Conservation (phyloP, 192 early-diverging fungal genomes). For the Umbelopsis ramanniana region DNA sequence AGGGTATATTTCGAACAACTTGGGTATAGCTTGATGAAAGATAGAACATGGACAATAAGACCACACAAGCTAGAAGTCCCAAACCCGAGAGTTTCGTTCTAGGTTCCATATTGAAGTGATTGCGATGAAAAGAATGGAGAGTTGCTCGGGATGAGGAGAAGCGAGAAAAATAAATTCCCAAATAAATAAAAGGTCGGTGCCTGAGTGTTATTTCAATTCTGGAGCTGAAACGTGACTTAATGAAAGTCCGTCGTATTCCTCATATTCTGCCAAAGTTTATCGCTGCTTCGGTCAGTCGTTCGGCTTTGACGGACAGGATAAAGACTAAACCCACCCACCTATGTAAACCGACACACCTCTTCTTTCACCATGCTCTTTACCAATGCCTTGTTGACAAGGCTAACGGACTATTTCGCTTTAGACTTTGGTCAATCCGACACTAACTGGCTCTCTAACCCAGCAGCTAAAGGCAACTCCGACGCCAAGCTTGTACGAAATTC, state of each 20-base stretch:
- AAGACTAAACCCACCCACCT: too few species aligned
- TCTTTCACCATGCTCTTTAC: neutral
- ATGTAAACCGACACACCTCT: neutral
- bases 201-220: neutral
- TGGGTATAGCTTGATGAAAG: conserved; percentile 6
- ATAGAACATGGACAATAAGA: neutral
- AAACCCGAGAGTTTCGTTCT: conserved; percentile 6
- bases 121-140: neutral
- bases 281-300: neutral
- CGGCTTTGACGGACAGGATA: neutral
- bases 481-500: conserved; percentile 1
- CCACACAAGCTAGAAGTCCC: neutral
- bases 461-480: neutral
- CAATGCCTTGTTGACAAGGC: neutral
- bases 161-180: neutral
- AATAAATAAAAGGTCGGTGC: too few species aligned
- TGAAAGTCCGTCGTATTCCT: neutral
- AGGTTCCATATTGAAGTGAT: neutral
- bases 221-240: neutral
- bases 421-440: conserved; percentile 8
- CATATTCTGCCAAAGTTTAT: neutral
- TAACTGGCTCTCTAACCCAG: conserved; percentile 6
- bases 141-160: neutral
- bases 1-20: conserved; percentile 5
- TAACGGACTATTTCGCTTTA: conserved; percentile 1